These are phyloP conservation scores for Cicer arietinum DNA, from an alignment of 306 rosid species.

Conservation along the genomic window DNA sequence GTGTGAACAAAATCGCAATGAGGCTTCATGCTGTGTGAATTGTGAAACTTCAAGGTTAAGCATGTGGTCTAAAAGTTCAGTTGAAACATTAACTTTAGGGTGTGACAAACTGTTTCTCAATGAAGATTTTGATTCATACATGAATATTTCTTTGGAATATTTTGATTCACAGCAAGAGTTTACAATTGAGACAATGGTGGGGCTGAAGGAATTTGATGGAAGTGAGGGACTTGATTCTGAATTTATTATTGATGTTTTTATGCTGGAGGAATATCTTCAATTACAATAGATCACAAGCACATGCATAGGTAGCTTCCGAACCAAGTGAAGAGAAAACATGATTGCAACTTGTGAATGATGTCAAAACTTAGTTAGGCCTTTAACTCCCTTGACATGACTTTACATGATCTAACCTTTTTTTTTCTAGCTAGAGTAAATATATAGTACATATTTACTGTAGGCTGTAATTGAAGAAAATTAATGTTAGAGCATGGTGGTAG, in stretches of 20 bases:
- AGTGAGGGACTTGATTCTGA: constrained; percentile 60
- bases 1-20: background rate
- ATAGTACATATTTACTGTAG: constrained; percentile 16
- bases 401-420: constrained; percentile 9
- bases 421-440: background rate
- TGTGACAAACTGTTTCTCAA: background rate
- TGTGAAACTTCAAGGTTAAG: constrained; percentile 45
- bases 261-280: constrained; percentile 39
- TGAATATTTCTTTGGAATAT: constrained; percentile 33
- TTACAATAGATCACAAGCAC: constrained; percentile 25
- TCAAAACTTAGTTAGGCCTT: constrained; percentile 8
- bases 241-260: constrained; percentile 40
- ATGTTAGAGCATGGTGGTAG: constrained; percentile 26
- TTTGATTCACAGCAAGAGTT: constrained; percentile 40
- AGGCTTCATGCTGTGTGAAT: too few relatives aligned
- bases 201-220: constrained; percentile 65
- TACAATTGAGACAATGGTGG: constrained; percentile 63
- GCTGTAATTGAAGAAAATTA: constrained; percentile 22
- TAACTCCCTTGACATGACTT: constrained; percentile 27
- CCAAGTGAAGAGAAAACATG: background rate
- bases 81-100: too few relatives aligned
- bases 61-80: constrained; percentile 28
- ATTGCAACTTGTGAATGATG: constrained; percentile 30
- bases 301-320: constrained; percentile 11
- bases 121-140: constrained; percentile 34